phyloP scores from a whole-genome alignment of 1,284 basidiomycete species.

The Ustilago bromivora region DNA sequence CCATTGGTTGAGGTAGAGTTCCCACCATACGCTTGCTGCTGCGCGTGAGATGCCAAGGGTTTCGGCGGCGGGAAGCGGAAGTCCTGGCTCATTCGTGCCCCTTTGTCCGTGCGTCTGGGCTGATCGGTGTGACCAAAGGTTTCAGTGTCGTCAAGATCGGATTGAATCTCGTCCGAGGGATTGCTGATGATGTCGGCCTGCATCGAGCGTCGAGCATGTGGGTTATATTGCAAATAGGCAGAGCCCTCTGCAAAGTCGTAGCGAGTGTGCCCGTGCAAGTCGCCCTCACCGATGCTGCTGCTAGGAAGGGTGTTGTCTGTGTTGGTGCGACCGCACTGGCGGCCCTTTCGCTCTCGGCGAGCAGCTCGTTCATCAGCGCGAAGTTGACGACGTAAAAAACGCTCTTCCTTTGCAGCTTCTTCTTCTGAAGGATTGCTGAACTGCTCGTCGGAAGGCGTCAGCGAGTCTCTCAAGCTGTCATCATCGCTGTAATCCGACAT shows the following conservation, averaged over 20 bases:
- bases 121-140: slow-evolving; percentile 44
- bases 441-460: slow-evolving; percentile 48
- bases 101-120: slow-evolving; percentile 2
- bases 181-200: slow-evolving; percentile 53
- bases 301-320: slow-evolving; percentile 57
- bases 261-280: slow-evolving; percentile 18
- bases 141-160: slow-evolving; percentile 36
- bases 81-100: slow-evolving; percentile 42
- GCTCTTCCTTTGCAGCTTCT: slow-evolving; percentile 53
- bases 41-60: background rate
- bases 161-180: slow-evolving; percentile 53
- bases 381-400: slow-evolving; percentile 41
- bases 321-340: slow-evolving; percentile 36
- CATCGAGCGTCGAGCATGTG: slow-evolving; percentile 4
- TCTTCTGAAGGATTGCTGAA: slow-evolving; percentile 66
- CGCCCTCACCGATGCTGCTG: slow-evolving; percentile 53
- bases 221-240: background rate
- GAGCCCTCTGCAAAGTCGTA: slow-evolving; percentile 5
- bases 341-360: slow-evolving; percentile 21
- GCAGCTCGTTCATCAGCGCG: slow-evolving; percentile 38
- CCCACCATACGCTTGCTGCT: background rate
- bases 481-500: slow-evolving; percentile 24
- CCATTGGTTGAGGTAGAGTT: slow-evolving; percentile 7
- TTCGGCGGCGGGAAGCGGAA: slow-evolving; percentile 48
- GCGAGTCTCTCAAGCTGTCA: slow-evolving; percentile 38